A percentile compares a stretch with the other conserved stretches of the same genome.
These are phyloP conservation scores for Albizia julibrissin DNA, from an alignment of 306 rosid species.

Conservation along the genomic window DNA sequence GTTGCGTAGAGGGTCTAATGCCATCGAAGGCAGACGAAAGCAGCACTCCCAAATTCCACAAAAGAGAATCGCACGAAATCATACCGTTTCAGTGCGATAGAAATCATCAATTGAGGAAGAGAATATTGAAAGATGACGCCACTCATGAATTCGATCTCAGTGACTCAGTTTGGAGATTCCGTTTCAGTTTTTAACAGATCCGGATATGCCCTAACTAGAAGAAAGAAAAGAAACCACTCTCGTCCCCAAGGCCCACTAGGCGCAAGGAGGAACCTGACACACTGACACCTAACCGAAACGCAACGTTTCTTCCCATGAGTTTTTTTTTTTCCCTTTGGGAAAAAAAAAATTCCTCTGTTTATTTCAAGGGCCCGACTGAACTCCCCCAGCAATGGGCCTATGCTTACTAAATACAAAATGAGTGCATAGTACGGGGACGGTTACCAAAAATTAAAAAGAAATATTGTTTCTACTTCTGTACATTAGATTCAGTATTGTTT, in stretches of 20 bases:
- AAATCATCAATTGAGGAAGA: neutral
- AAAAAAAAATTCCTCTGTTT: no score
- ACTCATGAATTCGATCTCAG: slow-evolving; percentile 18
- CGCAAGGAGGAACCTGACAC: neutral
- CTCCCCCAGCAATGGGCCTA: neutral
- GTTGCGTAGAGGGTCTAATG: slow-evolving; percentile 13
- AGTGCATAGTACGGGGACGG: no score
- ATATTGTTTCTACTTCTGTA: no score
- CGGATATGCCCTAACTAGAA: neutral
- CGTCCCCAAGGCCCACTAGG: neutral
- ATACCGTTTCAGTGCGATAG: slow-evolving; percentile 19
- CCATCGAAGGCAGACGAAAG: neutral
- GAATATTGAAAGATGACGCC: slow-evolving; percentile 3
- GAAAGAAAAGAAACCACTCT: no score
- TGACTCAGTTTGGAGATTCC: neutral
- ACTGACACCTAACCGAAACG: neutral
- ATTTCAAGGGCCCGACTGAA: no score
- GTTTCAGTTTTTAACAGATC: neutral
- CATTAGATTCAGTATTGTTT: no score
- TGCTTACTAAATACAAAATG: no score
- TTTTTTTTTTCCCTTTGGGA: neutral
- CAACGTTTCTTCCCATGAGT: neutral
- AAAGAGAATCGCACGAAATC: slow-evolving; percentile 11
- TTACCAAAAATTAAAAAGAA: no score
- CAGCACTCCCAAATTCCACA: neutral